Percentiles rank a stretch among this genome's conserved stretches.
These are phyloP conservation scores for Candida nitratophila DNA, from an alignment of 805 yeast species.

Conservation along the genomic window DNA sequence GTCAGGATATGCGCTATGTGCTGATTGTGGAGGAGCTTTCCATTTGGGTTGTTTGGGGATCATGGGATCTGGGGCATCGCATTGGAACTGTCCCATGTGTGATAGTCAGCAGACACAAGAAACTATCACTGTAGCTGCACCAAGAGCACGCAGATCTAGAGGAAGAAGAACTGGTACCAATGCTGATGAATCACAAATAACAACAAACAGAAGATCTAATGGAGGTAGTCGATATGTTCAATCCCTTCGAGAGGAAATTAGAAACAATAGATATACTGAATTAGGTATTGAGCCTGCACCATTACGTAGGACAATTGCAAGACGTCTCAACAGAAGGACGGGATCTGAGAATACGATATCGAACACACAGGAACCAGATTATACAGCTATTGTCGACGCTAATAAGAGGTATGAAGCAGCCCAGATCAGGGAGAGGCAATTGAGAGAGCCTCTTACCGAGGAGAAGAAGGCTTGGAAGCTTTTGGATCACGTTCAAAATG, in stretches of 20 bases:
- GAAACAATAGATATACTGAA: slow-evolving; percentile 4
- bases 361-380: slow-evolving; percentile 6
- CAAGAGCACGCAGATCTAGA: slow-evolving; percentile 3
- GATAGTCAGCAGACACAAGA: slow-evolving; percentile 22
- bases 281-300: slow-evolving; percentile 3
- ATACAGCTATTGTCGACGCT: slow-evolving; percentile 17
- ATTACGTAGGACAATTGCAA: not conserved
- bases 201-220: not conserved
- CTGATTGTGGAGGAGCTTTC: slow-evolving; percentile 25
- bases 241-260: not conserved
- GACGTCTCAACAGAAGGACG: not conserved
- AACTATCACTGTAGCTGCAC: slow-evolving; percentile 9
- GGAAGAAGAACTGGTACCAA: not conserved
- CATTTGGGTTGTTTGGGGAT: slow-evolving; percentile 26
- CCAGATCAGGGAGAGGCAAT: slow-evolving; percentile 1
- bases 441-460: slow-evolving; percentile 3
- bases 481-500: slow-evolving; percentile 12
- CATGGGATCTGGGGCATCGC: slow-evolving; percentile 9
- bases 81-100: slow-evolving; percentile 29
- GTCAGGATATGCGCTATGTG: slow-evolving; percentile 21
- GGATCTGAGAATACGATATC: not conserved
- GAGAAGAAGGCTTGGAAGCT: slow-evolving; percentile 24
- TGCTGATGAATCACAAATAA: no score
- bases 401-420: slow-evolving; percentile 8
- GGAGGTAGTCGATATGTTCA: not conserved